Base-by-base conservation (phyloP, 139 green algal species). In the Tetradesmus obliquus region DNA sequence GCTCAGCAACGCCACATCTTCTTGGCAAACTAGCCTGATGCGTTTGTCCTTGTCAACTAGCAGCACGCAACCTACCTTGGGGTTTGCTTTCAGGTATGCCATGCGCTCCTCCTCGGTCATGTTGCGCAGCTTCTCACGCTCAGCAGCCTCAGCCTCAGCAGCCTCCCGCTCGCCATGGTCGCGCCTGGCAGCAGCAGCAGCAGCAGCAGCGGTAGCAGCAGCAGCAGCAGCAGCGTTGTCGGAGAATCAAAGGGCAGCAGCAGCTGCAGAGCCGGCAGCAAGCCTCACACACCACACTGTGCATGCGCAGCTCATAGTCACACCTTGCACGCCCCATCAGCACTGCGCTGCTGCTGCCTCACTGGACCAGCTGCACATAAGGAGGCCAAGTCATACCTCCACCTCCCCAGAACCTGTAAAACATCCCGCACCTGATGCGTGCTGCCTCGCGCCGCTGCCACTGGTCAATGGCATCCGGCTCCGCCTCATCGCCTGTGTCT, bases 71-170 rank as follows among this genome's bases (percentile, higher is more conserved):
- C 32, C 32, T 51, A 93, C 93, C 95, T 97, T 98, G 55, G 95
- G 94, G 90, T 98, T 97, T 20, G 92, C 93, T n/a, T 76, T 82
- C 88, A 98, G 95, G 93, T 94, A 98, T 5, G 93, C 94, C 19
- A 84, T 69, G 12, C 97, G 94, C 94, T 99, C 96, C 88, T 97
- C 96, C 57, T 98, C 97, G 19, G 96, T 98, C 97, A 99, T 99
- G 85, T 93, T 95, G 19, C 95, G 90, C 32, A 99, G 74, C 84
- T 87, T 89, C 91, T 98, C 97, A 1, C 92, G 86, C 92, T 99
- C 96, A 85, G 94, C 94, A 1, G 94, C 95, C 92, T 96, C 96
- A 51, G 86, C 66, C 55, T 95, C 94, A 53, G 80, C 84, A 13
- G 82, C 24, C 72, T 94, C 90, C 2, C 91, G 88, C 82, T 95